These are phyloP conservation scores for Saksenaea vasiformis DNA, from an alignment of 371 early-diverging fungal genomes.

Conservation along the genomic window DNA sequence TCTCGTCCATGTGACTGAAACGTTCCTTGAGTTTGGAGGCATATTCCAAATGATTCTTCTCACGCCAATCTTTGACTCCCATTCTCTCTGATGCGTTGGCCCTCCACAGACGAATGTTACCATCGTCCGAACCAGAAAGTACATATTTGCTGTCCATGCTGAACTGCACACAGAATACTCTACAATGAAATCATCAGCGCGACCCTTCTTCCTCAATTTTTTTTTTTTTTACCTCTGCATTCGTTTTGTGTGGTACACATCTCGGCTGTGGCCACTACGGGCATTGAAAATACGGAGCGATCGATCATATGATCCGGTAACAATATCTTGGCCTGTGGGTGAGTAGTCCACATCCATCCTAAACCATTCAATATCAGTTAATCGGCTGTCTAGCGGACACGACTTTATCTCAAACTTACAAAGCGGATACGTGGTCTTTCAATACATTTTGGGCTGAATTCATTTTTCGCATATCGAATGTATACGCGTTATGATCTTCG, in stretches of 20 bases:
- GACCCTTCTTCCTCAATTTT: background rate
- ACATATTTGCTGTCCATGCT: slow-evolving; percentile 96
- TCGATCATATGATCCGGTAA: slow-evolving; percentile 95
- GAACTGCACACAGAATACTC: slow-evolving; percentile 91
- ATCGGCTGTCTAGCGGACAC: background rate
- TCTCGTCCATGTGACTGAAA: slow-evolving; percentile 92
- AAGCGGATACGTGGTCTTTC: slow-evolving; percentile 97
- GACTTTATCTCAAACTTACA: slow-evolving; percentile 52
- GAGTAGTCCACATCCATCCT: slow-evolving; percentile 95
- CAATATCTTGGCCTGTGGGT: slow-evolving; percentile 97
- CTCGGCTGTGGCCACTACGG: slow-evolving; percentile 83
- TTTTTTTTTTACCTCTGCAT: slow-evolving; percentile 79
- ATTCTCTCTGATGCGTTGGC: slow-evolving; percentile 89
- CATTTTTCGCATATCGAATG: slow-evolving; percentile 96
- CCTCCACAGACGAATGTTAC: slow-evolving; percentile 98
- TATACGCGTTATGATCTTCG: slow-evolving; percentile 97
- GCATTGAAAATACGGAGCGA: slow-evolving; percentile 92
- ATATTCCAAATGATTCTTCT: slow-evolving; percentile 84
- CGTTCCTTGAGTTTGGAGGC: slow-evolving; percentile 89
- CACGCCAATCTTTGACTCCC: slow-evolving; percentile 77
- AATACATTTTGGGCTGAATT: slow-evolving; percentile 79
- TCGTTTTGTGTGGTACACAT: slow-evolving; percentile 98
- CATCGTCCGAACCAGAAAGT: slow-evolving; percentile 98
- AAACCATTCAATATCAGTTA: slow-evolving; percentile 1
- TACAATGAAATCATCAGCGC: slow-evolving; percentile 7